Conservation (phyloP, 805 yeast species). For the Kluyveromyces starmeri region DNA sequence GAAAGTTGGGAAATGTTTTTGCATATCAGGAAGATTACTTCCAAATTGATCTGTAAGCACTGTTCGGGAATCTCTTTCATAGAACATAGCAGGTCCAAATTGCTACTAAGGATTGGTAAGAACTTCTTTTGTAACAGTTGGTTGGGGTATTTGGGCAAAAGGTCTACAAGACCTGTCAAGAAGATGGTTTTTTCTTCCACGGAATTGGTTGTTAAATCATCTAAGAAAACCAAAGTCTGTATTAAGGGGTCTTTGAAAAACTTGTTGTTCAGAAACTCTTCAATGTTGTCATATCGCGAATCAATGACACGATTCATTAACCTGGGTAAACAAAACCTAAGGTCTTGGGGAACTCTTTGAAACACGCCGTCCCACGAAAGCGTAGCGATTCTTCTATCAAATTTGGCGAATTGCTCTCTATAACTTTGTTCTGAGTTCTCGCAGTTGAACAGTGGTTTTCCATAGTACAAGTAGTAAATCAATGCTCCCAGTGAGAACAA, state of each 20-base stretch:
- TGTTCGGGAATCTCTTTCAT: constrained; percentile 34
- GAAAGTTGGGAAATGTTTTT: constrained; percentile 61
- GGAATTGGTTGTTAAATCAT: constrained; percentile 70
- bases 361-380: constrained; percentile 35
- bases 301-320: constrained; percentile 49
- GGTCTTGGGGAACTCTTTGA: constrained; percentile 50
- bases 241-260: constrained; percentile 79
- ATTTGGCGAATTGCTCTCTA: constrained; percentile 44
- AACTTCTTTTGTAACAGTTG: constrained; percentile 56
- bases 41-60: constrained; percentile 32
- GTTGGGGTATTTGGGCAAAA: constrained; percentile 51
- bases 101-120: constrained; percentile 55
- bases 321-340: constrained; percentile 38
- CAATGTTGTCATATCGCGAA: constrained; percentile 40
- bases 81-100: constrained; percentile 32
- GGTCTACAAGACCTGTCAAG: constrained; percentile 50
- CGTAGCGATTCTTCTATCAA: constrained; percentile 37
- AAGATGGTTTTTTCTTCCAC: constrained; percentile 59
- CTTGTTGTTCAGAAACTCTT: constrained; percentile 56
- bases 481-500: constrained; percentile 77
- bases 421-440: constrained; percentile 51
- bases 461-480: constrained; percentile 60
- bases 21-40: constrained; percentile 56
- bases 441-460: constrained; percentile 39
- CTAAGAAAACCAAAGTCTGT: constrained; percentile 70